Conservation (phyloP, 306 rosid genomes). For the Dryas drummondii region DNA sequence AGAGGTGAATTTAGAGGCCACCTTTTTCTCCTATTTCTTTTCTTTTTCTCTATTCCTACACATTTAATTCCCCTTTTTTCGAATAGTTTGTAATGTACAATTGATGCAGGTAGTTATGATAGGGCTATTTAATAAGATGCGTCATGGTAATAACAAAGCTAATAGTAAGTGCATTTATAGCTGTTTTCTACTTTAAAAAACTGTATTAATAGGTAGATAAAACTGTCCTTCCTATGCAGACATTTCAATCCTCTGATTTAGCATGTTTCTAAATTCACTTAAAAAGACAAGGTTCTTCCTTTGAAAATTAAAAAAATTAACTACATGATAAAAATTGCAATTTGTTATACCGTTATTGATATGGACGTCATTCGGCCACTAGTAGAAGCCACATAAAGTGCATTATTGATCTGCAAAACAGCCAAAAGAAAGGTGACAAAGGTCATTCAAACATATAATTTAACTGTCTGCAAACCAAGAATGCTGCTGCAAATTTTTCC, state of each 20-base stretch:
- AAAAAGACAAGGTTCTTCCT: background rate
- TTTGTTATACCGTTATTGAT: slow-evolving; percentile 48
- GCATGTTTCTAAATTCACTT: background rate
- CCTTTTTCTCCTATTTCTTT: background rate
- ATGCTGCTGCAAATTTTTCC: background rate
- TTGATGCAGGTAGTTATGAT: background rate
- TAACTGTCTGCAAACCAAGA: background rate
- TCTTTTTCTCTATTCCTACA: background rate
- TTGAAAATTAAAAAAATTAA: background rate
- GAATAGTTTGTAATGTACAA: background rate
- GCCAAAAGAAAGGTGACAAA: background rate
- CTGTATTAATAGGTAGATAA: background rate
- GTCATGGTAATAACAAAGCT: background rate
- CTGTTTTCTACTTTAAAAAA: background rate
- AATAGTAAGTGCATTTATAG: background rate
- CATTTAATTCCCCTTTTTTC: background rate
- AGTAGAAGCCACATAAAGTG: slow-evolving; percentile 86
- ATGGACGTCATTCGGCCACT: slow-evolving; percentile 72
- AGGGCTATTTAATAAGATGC: background rate
- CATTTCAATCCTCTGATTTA: background rate
- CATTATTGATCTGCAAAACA: slow-evolving; percentile 45
- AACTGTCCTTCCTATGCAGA: background rate
- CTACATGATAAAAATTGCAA: background rate
- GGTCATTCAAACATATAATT: background rate
- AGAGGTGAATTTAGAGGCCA: background rate